These are phyloP conservation scores for Clausena lansium DNA, from an alignment of 345 rosid genomes.

Conservation along the genomic window DNA sequence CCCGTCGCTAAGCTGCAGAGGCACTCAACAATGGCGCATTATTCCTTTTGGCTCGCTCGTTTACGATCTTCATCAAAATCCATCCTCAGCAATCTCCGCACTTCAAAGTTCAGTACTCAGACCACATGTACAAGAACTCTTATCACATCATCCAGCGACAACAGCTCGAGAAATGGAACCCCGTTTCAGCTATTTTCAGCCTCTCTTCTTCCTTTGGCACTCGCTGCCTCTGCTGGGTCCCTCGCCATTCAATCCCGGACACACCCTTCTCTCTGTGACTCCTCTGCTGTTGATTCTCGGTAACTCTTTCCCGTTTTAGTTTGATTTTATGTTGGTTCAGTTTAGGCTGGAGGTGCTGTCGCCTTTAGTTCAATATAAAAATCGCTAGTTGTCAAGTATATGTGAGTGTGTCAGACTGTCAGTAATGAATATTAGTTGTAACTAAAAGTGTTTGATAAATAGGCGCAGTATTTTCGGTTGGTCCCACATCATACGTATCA, in stretches of 20 bases:
- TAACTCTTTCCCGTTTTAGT: constrained; percentile 10
- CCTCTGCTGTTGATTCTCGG: constrained; percentile 48
- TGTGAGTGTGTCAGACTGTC: background rate
- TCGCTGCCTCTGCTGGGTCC: constrained; percentile 56
- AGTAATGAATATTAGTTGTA: background rate
- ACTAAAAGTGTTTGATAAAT: too few species aligned
- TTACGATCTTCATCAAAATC: constrained; percentile 41
- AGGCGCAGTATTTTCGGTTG: too few species aligned
- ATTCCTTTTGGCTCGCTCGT: constrained; percentile 38
- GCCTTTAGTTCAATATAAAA: background rate
- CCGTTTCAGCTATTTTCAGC: constrained; percentile 32
- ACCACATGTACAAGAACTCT: background rate
- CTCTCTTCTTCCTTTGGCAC: constrained; percentile 55
- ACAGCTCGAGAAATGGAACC: background rate
- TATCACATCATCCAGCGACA: constrained; percentile 10
- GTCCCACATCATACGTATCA: too few species aligned
- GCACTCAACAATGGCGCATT: constrained; percentile 34
- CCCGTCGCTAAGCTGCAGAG: background rate
- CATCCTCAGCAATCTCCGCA: constrained; percentile 26
- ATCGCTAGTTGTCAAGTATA: background rate
- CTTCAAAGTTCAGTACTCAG: constrained; percentile 15
- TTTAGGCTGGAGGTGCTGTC: background rate
- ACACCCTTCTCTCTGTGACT: constrained; percentile 52
- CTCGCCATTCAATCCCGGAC: constrained; percentile 41
- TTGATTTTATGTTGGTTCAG: background rate